These are phyloP conservation scores for Lactarius tabidus DNA, from an alignment of 768 basidiomycete genomes.

Conservation along the genomic window DNA sequence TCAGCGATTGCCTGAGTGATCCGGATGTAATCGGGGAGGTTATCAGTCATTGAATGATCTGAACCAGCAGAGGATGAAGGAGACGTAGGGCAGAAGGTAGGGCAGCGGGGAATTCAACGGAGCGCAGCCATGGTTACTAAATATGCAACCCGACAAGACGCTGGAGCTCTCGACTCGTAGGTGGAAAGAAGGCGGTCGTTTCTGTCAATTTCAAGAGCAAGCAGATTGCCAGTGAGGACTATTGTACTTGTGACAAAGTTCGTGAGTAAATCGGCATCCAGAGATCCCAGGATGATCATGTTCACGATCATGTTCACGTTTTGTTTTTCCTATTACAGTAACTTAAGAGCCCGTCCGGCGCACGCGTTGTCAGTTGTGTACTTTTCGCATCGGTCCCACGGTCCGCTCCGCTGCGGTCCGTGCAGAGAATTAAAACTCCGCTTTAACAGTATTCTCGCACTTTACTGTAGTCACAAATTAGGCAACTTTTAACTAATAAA, in stretches of 20 bases:
- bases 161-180: not conserved
- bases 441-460: no score
- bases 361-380: no score
- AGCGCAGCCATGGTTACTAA: not conserved
- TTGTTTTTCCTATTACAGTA: no score
- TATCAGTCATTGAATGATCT: not conserved
- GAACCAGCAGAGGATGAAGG: not conserved
- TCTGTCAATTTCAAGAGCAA: not conserved
- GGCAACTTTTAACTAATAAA: no score
- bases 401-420: no score
- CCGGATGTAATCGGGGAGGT: not conserved
- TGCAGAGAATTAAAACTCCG: no score
- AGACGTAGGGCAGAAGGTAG: not conserved
- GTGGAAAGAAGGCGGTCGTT: not conserved
- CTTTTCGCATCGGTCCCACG: no score
- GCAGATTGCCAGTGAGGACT: not conserved
- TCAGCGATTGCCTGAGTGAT: accelerated
- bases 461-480: no score
- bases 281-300: no score
- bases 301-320: no score
- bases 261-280: no score
- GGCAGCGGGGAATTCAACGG: not conserved
- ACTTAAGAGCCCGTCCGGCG: no score
- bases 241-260: not conserved
- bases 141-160: not conserved